These are phyloP conservation scores for Papilionanthe hybrid DNA, from an alignment of 116 monocot species.

Conservation along the genomic window DNA sequence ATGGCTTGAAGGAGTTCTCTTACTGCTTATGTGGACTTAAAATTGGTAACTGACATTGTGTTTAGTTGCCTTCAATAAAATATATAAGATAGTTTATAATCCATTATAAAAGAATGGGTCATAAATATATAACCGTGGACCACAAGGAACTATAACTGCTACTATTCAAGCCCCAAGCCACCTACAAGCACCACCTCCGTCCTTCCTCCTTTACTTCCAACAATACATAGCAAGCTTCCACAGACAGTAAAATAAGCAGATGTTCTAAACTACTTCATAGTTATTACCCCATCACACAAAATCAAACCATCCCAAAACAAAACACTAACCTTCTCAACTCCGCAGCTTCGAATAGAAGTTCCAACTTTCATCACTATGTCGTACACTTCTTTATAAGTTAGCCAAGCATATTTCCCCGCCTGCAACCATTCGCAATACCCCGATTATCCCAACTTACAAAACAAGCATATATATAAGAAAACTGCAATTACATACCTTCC, in stretches of 20 bases:
- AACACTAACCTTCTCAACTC: conserved; percentile 44
- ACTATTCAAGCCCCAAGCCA: not conserved
- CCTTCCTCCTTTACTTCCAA: not conserved
- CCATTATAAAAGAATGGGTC: no score
- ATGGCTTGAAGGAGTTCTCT: no score
- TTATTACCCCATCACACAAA: not conserved
- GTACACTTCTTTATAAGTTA: conserved; percentile 70
- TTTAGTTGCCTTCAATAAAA: no score
- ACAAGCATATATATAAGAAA: not conserved
- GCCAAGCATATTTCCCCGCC: conserved; percentile 72
- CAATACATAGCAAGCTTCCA: not conserved
- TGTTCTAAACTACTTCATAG: not conserved
- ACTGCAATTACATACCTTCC: conserved; percentile 36
- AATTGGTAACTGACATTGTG: no score
- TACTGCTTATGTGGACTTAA: no score
- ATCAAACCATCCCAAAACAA: conserved; percentile 3
- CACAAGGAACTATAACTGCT: not conserved
- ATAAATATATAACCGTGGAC: not conserved
- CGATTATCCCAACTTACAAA: not conserved
- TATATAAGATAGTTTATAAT: no score
- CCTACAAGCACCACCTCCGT: not conserved
- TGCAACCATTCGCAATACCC: conserved; percentile 17
- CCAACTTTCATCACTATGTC: conserved; percentile 68
- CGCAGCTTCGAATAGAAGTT: conserved; percentile 54
- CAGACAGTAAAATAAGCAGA: not conserved